Evolutionary conservation across 768 basidiomycete species (phyloP), one percentile per base, ranked within the genome.

Genomic region (Trametopsis cervina): DNA sequence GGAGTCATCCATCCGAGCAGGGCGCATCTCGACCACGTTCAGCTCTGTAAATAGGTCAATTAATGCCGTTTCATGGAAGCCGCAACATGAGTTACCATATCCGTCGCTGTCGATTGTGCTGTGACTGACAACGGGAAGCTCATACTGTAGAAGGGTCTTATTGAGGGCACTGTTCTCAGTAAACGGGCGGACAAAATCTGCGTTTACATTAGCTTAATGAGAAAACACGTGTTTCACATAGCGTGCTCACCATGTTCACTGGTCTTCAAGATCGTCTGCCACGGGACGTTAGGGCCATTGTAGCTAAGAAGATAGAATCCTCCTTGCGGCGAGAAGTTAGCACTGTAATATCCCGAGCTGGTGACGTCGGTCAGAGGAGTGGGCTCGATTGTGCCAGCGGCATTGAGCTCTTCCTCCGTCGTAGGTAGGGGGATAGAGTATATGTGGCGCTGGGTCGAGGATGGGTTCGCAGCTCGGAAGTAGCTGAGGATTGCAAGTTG

Each of bases 1-100:
- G 18, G 90, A 85, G 57, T 88, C 83, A 57, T 99, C 96, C 83
- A 98, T 88, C 50, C 78, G 75, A 3, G 92, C 91, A 15, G 96
- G 96, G 13, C 90, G 80, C 56, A 95, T 77, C 68, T 97, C 94
- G 59, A 87, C 76, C 47, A 89, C 87, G 63, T 96, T 96, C 47
- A 97, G 69, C 59, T 90, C 91, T 93, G 57, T 24, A 29, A 51
- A 48, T 42, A 51, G n/a, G n/a, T 47, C 44, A 47, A 36, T 22
- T 36, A 10, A 2, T 40, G 12, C 12, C 13, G 4, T 17, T 5
- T 9, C 13, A 25, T 9, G 12, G 21, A 44, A n/a, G 6, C 35
- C 42, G 11, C n/a, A 24, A 12, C 26, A 2, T 40, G 21, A 37
- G 17, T 25, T 48, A 70, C 91, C 88, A 62, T 84, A 87, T 23